These are phyloP conservation scores for Nepenthes alata DNA, from an alignment of 179 eudicot genomes.

Conservation along the genomic window DNA sequence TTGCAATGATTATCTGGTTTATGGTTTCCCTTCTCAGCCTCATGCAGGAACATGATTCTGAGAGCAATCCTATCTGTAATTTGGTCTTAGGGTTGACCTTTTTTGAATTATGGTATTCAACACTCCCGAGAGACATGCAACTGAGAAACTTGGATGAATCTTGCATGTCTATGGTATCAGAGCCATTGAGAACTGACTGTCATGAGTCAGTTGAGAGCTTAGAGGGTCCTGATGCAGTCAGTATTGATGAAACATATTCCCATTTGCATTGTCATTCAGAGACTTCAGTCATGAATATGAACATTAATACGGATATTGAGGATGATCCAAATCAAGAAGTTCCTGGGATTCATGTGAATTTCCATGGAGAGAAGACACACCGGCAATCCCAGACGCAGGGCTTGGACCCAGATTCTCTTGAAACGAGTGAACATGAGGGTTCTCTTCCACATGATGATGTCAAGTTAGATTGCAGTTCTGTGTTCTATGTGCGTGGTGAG, in stretches of 20 bases:
- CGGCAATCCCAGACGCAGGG: constrained; percentile 17
- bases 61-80: constrained; percentile 45
- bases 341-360: constrained; percentile 15
- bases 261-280: constrained; percentile 32
- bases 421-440: constrained; percentile 20
- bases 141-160: constrained; percentile 22
- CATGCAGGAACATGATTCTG: constrained; percentile 37
- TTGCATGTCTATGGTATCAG: constrained; percentile 27
- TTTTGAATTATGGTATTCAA: constrained; percentile 56
- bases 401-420: constrained; percentile 29
- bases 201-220: constrained; percentile 20
- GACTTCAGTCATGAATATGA: constrained; percentile 59
- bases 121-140: constrained; percentile 36
- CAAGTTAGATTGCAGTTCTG: constrained; percentile 26
- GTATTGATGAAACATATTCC: constrained; percentile 28
- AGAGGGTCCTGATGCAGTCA: constrained; percentile 28
- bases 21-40: constrained; percentile 30
- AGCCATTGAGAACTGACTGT: constrained; percentile 15
- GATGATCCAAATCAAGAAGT: constrained; percentile 12
- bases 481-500: constrained; percentile 46
- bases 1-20: background rate
- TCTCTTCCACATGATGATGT: constrained; percentile 19
- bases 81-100: constrained; percentile 63
- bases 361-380: constrained; percentile 13
- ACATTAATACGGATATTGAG: constrained; percentile 12